These are phyloP conservation scores for Starmerella potacharoeniae DNA, from an alignment of 805 yeast species.

Conservation along the genomic window DNA sequence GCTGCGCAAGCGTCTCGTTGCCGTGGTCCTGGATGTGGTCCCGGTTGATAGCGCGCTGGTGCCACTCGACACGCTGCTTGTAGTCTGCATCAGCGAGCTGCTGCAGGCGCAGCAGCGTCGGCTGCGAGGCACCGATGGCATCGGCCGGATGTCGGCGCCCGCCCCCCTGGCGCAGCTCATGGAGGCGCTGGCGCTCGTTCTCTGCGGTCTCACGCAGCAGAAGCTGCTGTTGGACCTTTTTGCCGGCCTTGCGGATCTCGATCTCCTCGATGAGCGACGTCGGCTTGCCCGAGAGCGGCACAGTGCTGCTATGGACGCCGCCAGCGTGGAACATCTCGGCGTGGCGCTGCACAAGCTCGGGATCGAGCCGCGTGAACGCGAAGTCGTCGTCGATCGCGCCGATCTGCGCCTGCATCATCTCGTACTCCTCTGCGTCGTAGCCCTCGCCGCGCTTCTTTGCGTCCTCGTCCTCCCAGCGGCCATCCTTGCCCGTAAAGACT, in stretches of 20 bases:
- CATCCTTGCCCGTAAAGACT: slow-evolving; percentile 12
- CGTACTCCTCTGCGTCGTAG: slow-evolving; percentile 9
- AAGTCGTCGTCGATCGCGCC: slow-evolving; percentile 18
- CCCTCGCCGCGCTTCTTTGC: slow-evolving; percentile 17
- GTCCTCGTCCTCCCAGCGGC: slow-evolving; percentile 4
- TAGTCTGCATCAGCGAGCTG: slow-evolving; percentile 26
- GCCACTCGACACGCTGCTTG: slow-evolving; percentile 23
- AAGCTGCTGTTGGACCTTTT: slow-evolving; percentile 22
- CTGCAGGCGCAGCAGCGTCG: slow-evolving; percentile 27
- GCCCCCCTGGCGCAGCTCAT: slow-evolving; percentile 2
- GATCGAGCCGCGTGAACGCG: slow-evolving; percentile 26
- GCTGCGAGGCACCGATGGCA: slow-evolving; percentile 15
- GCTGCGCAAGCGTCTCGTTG: slow-evolving; percentile 26
- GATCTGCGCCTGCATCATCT: slow-evolving; percentile 9
- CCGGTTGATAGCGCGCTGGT: slow-evolving; percentile 14
- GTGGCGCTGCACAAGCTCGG: slow-evolving; percentile 22
- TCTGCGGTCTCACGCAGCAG: slow-evolving; percentile 22
- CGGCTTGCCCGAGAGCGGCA: slow-evolving; percentile 19
- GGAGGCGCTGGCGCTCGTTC: slow-evolving; percentile 16
- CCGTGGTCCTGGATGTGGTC: slow-evolving; percentile 18
- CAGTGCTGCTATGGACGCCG: slow-evolving; percentile 18
- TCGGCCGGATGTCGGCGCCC: slow-evolving; percentile 24
- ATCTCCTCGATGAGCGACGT: slow-evolving; percentile 31
- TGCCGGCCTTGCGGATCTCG: slow-evolving; percentile 29
- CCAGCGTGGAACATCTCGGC: slow-evolving; percentile 23